Evolutionary conservation across 106 monocot genomes (phyloP).

Genomic region (Dendrobium catenatum): DNA sequence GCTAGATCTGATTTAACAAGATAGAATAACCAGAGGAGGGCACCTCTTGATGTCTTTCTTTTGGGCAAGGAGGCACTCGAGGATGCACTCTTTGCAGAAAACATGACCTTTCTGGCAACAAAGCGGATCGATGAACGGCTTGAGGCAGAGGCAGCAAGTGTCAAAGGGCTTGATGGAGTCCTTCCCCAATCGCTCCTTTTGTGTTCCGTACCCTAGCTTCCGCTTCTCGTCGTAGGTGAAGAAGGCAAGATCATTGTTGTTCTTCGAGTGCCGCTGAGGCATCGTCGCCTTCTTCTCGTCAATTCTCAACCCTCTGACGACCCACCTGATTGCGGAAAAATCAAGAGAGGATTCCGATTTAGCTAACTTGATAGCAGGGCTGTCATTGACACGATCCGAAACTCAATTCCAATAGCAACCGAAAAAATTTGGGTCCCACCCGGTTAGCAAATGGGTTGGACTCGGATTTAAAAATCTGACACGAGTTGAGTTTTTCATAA

Average conservation of each 20-base stretch:
- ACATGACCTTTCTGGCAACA: conserved; percentile 83
- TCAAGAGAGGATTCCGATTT: no score
- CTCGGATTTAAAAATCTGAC: no score
- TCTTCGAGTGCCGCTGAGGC: conserved; percentile 99
- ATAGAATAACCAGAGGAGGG: background rate
- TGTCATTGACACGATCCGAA: no score
- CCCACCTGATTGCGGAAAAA: no score
- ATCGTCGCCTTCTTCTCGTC: conserved; percentile 26
- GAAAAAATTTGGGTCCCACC: no score
- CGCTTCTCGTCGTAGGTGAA: conserved; percentile 96
- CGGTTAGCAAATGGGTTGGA: no score
- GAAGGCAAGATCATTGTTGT: conserved; percentile 98
- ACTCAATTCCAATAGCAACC: no score
- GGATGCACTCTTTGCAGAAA: conserved; percentile 97
- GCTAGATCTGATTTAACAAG: background rate
- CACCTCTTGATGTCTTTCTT: conserved; percentile 95
- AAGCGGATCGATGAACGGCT: conserved; percentile 72
- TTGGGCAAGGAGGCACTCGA: conserved; percentile 89
- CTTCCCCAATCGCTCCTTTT: conserved; percentile 80
- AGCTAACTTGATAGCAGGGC: no score
- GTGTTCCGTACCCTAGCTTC: conserved; percentile 94
- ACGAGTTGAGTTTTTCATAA: no score
- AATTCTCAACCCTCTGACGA: background rate
- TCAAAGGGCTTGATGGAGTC: conserved; percentile 99
- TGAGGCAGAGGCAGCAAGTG: conserved; percentile 81